Percentiles rank a stretch among this genome's conserved stretches.
phyloP scores from a whole-genome alignment of 257 asterid species.

The Osmanthus fragrans region DNA sequence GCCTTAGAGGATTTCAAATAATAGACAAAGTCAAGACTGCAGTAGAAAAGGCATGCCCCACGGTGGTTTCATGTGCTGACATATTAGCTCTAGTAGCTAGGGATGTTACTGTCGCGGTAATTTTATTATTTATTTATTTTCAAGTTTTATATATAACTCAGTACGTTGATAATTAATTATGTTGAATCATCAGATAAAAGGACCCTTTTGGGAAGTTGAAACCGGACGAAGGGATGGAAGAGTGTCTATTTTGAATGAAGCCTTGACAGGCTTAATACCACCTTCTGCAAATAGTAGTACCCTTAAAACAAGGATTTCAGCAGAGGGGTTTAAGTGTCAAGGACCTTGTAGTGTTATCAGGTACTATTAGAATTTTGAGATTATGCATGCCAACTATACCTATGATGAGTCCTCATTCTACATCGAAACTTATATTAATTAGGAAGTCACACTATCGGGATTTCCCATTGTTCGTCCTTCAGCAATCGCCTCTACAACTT shows the following conservation, averaged over 20 bases:
- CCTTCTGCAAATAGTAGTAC: conserved; percentile 31
- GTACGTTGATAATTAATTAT: background rate
- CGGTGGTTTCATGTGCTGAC: conserved; percentile 57
- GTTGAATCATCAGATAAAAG: conserved; percentile 30
- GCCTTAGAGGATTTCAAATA: conserved; percentile 45
- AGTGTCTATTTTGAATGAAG: conserved; percentile 33
- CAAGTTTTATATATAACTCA: background rate
- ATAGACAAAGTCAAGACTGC: conserved; percentile 51
- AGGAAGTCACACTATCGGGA: conserved; percentile 50
- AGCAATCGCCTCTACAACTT: conserved; percentile 42
- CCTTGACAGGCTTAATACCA: conserved; percentile 27
- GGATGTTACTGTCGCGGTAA: conserved; percentile 45
- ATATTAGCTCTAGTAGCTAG: conserved; percentile 44
- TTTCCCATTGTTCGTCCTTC: conserved; percentile 49
- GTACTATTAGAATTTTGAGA: conserved; percentile 6
- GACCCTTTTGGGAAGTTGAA: conserved; percentile 49
- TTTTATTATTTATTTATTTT: background rate
- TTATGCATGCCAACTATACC: background rate
- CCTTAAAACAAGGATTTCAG: conserved; percentile 35
- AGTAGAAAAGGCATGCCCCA: conserved; percentile 49
- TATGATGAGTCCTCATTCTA: no score
- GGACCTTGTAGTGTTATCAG: conserved; percentile 52
- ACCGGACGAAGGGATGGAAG: conserved; percentile 53
- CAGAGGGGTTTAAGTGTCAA: conserved; percentile 37
- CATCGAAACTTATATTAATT: background rate